Conservation (phyloP, 495 filamentous ascomycete species). For the Cenococcum geophilum region DNA sequence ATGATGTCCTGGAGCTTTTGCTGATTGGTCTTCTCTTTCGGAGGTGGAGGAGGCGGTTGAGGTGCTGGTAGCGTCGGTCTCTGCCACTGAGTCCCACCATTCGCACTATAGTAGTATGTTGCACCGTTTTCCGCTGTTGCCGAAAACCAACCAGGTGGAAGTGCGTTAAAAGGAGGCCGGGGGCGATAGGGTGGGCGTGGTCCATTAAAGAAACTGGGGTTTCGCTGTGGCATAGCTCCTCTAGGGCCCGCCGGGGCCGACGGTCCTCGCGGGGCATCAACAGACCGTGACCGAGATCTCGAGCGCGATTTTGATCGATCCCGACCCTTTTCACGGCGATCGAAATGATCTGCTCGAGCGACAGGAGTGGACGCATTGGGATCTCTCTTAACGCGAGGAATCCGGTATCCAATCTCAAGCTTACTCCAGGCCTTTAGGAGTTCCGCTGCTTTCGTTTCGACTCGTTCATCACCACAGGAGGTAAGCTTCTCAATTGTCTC, state of each 20-base stretch:
- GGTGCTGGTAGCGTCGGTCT: conserved; percentile 62
- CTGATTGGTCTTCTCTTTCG: conserved; percentile 60
- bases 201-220: conserved; percentile 51
- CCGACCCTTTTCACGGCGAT: conserved; percentile 44
- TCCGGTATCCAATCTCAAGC: conserved; percentile 87
- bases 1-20: conserved; percentile 77
- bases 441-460: conserved; percentile 60
- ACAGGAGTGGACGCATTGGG: conserved; percentile 48
- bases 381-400: conserved; percentile 72
- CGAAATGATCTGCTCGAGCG: conserved; percentile 59
- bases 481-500: conserved; percentile 66
- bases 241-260: conserved; percentile 61
- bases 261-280: conserved; percentile 37
- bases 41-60: conserved; percentile 52
- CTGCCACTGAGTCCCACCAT: conserved; percentile 71
- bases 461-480: conserved; percentile 62
- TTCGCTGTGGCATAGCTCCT: conserved; percentile 55
- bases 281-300: conserved; percentile 47
- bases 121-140: conserved; percentile 59
- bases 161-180: conserved; percentile 49
- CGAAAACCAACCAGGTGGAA: conserved; percentile 78
- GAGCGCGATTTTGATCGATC: conserved; percentile 48
- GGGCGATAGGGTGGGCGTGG: conserved; percentile 50
- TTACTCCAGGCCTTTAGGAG: conserved; percentile 83
- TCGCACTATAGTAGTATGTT: conserved; percentile 73